Base-by-base conservation (phyloP, 2,329 filamentous ascomycete species). In the Lecanoromycetidae sp. region DNA sequence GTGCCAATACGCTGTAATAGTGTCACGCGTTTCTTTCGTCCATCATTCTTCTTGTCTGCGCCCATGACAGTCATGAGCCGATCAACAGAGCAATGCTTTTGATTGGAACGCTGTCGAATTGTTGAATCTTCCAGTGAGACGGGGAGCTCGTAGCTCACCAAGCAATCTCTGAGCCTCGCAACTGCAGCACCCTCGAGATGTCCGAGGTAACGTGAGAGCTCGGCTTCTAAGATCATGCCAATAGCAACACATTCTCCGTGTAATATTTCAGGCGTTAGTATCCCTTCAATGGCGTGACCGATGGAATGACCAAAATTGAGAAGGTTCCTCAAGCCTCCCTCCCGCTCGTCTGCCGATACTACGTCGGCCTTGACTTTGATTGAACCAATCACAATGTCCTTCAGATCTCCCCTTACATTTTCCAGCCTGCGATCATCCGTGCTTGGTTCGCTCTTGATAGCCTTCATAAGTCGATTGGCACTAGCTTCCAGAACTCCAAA, bases 291-390 rank as follows among this genome's bases (percentile, higher is more conserved):
- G 15, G 91, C 91, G 65, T 98, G 91, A 12, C 91, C 91, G 55
- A 98, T 96, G 1, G 91, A 96, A 63, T 98, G 91, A 26, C 91
- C 91, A 66, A 95, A 96, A 65, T 98, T 98, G 52, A 98, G 74
- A 46, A 98, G 74, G 63, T 98, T 98, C 52, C 91, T 80, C 49
- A 98, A 70, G 10, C 91, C 91, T 20, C 88, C 88, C 66, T 98
- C 91, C 55, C 87, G 80, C 68, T 98, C 91, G 62, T 98, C 91
- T 17, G 82, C 80, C 10, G 90, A 94, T 30, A 98, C 91, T 13
- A 98, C 91, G 57, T 85, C 79, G 6, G 91, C 91, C 69, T 98
- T 98, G 61, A 93, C 85, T 42, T 80, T 77, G n/a, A 88, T 87
- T 6, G 88, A 95, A 9, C 85, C 90, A 46, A 94, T 69, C 15